Percentiles rank a stretch among this genome's conserved stretches.
phyloP scores from a whole-genome alignment of 2,329 filamentous ascomycete species.

The Apiospora kogelbergensis region DNA sequence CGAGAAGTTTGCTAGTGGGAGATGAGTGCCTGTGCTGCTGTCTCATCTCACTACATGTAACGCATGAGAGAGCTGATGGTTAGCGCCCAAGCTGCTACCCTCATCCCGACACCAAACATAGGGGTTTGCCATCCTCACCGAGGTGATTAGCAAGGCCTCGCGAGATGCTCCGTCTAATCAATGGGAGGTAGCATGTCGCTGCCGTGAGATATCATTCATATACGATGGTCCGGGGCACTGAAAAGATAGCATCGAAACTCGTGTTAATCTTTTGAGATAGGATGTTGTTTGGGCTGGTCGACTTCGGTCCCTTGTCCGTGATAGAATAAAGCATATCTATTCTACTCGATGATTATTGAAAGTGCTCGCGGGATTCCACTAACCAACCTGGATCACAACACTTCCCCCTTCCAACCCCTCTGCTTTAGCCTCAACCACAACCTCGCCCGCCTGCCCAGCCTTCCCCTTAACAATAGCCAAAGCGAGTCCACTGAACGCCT shows the following conservation, averaged over 20 bases:
- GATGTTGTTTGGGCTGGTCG: not conserved
- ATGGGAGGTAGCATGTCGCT: not conserved
- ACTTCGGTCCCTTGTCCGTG: not conserved
- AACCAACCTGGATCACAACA: not conserved
- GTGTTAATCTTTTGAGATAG: not conserved
- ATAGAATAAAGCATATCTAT: not conserved
- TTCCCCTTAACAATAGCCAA: conserved; percentile 39
- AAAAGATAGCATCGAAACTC: not conserved
- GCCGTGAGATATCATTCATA: not conserved
- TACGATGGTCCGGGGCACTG: not conserved
- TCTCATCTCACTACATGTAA: not conserved
- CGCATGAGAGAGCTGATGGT: not conserved
- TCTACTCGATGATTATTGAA: not conserved
- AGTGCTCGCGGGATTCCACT: not conserved
- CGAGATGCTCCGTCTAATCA: not conserved
- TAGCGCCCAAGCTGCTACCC: not conserved
- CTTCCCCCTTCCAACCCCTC: not conserved
- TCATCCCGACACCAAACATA: not conserved
- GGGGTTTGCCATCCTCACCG: not conserved
- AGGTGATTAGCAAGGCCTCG: too few relatives aligned
- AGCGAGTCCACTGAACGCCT: conserved; percentile 41
- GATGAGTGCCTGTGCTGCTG: conserved; percentile 29
- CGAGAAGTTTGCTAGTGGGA: conserved; percentile 53
- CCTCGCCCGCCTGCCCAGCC: conserved; percentile 23
- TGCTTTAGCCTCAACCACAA: conserved; percentile 18